Evolutionary conservation across 2,329 filamentous ascomycete genomes (phyloP), one percentile per base, ranked within the genome.

Genomic region (Pseudocercospora eumusae): DNA sequence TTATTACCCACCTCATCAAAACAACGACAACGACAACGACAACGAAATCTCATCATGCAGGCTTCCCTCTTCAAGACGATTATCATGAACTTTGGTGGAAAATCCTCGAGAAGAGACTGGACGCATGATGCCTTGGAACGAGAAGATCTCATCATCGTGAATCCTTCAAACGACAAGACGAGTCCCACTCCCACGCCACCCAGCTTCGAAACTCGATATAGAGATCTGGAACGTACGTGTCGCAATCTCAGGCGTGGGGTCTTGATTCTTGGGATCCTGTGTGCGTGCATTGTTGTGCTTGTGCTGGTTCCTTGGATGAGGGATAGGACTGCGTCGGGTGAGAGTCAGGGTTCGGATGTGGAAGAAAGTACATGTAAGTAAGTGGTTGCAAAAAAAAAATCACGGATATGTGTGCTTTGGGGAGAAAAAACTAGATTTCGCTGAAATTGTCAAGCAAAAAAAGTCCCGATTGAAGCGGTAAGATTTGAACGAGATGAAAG

Each of bases 401-500:
- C n/a, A n/a, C 8, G 7, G 3, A 23, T 23, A 15, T 20, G 8
- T 23, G 42, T 20, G n/a, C 21, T 45, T 45, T n/a, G n/a, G 42
- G 18, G 21, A n/a, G n/a, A n/a, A n/a, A n/a, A n/a, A n/a, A n/a
- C n/a, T n/a, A n/a, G n/a, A n/a, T n/a, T n/a, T n/a, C n/a, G n/a
- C n/a, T n/a, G n/a, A n/a, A n/a, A n/a, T n/a, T n/a, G n/a, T n/a
- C n/a, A n/a, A n/a, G n/a, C n/a, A n/a, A n/a, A n/a, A n/a, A n/a
- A 20, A 47, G 50, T 31, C 3, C 27, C 25, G 5, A 40, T 23
- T 1, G 7, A 23, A 33, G 15, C 28, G 9, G 63, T 68, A 5
- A 71, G 57, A 2, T 74, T 74, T 56, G 64, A 70, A 10, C 64
- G 57, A 44, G 62, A 73, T 44, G 62, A 66, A 4, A 52, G 64